These are phyloP conservation scores for Daldinia loculata DNA, from an alignment of 495 filamentous ascomycete species.

Conservation along the genomic window DNA sequence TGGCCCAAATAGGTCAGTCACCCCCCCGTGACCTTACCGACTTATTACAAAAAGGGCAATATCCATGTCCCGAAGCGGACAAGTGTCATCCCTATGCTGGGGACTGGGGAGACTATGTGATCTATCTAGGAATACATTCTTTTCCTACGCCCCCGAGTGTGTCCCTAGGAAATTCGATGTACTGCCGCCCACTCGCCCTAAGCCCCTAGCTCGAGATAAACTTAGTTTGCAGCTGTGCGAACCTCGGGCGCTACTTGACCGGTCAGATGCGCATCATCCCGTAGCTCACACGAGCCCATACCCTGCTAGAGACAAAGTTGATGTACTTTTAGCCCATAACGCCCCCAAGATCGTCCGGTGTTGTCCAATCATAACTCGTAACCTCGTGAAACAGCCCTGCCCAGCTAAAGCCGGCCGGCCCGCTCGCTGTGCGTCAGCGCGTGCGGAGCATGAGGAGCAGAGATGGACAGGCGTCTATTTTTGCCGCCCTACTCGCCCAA, in stretches of 20 bases:
- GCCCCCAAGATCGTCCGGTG: constrained; percentile 31
- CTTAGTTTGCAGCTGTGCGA: constrained; percentile 35
- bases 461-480: constrained; percentile 39
- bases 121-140: constrained; percentile 42
- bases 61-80: constrained; percentile 47
- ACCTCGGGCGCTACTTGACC: constrained; percentile 30
- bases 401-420: constrained; percentile 30
- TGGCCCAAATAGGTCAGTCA: constrained; percentile 30
- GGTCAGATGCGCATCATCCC: constrained; percentile 43
- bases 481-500: constrained; percentile 38
- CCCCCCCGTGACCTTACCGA: constrained; percentile 28
- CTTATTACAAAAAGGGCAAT: constrained; percentile 49
- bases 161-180: constrained; percentile 38
- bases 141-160: constrained; percentile 41
- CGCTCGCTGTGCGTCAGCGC: constrained; percentile 43
- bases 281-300: constrained; percentile 36
- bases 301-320: constrained; percentile 42
- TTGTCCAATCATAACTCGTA: constrained; percentile 58
- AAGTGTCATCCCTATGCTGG: constrained; percentile 36
- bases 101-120: constrained; percentile 24
- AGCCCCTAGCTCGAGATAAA: constrained; percentile 27
- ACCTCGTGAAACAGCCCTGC: constrained; percentile 52
- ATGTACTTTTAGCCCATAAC: constrained; percentile 49
- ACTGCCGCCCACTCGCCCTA: constrained; percentile 10
- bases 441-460: constrained; percentile 34